These are phyloP conservation scores for Carex kokanica DNA, from an alignment of 176 grass and related monocot species.

Conservation along the genomic window DNA sequence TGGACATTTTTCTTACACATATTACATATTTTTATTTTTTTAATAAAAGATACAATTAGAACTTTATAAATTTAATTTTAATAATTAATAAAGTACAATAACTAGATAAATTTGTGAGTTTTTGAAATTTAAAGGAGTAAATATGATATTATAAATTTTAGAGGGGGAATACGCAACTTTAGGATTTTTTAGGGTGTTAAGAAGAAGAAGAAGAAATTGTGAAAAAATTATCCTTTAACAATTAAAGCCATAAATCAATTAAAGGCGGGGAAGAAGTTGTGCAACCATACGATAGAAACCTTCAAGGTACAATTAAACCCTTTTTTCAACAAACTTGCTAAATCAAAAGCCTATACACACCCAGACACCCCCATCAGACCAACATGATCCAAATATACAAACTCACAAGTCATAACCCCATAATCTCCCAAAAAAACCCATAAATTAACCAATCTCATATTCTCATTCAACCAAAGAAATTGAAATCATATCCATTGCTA, in stretches of 20 bases:
- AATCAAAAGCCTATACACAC: conserved; percentile 26
- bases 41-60: too few species aligned
- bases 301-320: neutral
- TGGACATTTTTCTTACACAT: too few species aligned
- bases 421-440: neutral
- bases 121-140: too few species aligned
- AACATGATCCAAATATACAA: conserved; percentile 21
- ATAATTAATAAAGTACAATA: too few species aligned
- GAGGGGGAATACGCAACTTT: too few species aligned
- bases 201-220: neutral
- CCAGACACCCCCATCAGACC: conserved; percentile 12
- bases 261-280: neutral
- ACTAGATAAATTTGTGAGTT: too few species aligned
- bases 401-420: neutral
- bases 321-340: conserved; percentile 16
- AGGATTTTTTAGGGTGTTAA: too few species aligned
- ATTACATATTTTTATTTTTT: too few species aligned
- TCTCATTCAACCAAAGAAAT: conserved; percentile 54
- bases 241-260: neutral
- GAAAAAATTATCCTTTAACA: neutral
- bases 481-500: conserved; percentile 96
- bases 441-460: conserved; percentile 13
- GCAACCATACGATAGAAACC: neutral
- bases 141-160: too few species aligned
- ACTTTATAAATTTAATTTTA: too few species aligned